Conservation (phyloP, 192 early-diverging fungal genomes). For the Paraglomus brasilianum region DNA sequence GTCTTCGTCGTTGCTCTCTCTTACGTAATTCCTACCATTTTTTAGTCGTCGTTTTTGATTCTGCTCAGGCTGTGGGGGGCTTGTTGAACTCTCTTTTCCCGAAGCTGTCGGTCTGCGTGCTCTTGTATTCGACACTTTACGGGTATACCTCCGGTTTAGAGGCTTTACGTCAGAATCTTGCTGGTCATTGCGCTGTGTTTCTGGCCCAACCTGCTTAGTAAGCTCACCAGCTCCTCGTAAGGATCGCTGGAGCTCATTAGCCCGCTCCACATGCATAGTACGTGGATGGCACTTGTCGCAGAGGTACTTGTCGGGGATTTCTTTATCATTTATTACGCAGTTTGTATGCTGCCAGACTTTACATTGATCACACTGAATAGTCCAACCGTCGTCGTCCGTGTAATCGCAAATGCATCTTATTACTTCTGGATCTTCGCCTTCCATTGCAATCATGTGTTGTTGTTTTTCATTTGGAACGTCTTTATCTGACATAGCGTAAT, state of each 20-base stretch:
- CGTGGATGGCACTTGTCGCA: constrained; percentile 86
- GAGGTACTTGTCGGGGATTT: constrained; percentile 82
- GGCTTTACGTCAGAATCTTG: too few species aligned
- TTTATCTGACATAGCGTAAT: too few species aligned
- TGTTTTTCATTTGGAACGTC: too few species aligned
- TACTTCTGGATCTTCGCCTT: constrained; percentile 69
- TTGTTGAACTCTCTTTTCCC: not conserved
- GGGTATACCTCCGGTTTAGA: too few species aligned
- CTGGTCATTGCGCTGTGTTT: too few species aligned
- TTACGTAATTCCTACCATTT: constrained; percentile 12
- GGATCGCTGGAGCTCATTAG: constrained; percentile 44
- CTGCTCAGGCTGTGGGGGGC: not conserved
- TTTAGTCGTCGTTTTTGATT: not conserved
- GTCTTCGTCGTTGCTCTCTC: constrained; percentile 33
- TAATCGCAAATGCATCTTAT: constrained; percentile 95
- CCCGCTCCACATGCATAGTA: constrained; percentile 51
- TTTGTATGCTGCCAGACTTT: constrained; percentile 93
- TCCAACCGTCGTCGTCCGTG: constrained; percentile 94
- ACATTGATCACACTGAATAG: constrained; percentile 95
- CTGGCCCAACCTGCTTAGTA: too few species aligned
- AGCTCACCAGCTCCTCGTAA: not conserved
- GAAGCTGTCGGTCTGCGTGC: too few species aligned
- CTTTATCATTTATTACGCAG: constrained; percentile 73
- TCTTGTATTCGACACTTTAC: too few species aligned
- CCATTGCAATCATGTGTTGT: too few species aligned